Evolutionary conservation across 306 rosid species (phyloP).

Genomic region (Acmispon strigosus): DNA sequence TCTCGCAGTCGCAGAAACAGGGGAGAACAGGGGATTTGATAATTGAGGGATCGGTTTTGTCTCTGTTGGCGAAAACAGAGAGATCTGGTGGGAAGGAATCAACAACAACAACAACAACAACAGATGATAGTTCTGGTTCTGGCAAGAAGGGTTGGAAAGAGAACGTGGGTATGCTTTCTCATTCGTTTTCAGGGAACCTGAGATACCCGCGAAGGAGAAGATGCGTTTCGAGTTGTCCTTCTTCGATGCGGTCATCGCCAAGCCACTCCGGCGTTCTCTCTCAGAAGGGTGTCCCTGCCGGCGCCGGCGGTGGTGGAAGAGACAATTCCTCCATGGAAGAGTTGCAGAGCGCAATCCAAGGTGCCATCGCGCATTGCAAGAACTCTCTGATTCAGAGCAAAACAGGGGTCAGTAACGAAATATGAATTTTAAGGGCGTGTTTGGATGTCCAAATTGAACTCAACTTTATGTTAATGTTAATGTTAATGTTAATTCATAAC

Average conservation of each 20-base stretch:
- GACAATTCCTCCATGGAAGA: conserved; percentile 80
- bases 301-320: background rate
- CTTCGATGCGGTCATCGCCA: conserved; percentile 84
- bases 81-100: conserved; percentile 22
- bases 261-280: conserved; percentile 74
- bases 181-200: conserved; percentile 83
- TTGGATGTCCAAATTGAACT: too few species aligned
- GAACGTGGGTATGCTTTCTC: conserved; percentile 34
- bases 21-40: background rate
- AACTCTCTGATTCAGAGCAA: conserved; percentile 53
- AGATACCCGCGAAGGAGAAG: conserved; percentile 62
- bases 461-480: too few species aligned
- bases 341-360: conserved; percentile 92
- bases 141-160: conserved; percentile 18
- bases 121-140: background rate
- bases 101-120: background rate
- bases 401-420: conserved; percentile 45
- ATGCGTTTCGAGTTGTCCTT: conserved; percentile 76
- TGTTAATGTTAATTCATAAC: too few species aligned
- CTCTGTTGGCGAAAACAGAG: conserved; percentile 27
- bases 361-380: conserved; percentile 97
- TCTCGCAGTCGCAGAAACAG: conserved; percentile 45
- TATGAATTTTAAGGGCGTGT: background rate
- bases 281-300: background rate
- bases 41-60: background rate